Evolutionary conservation across 2,329 filamentous ascomycete species (phyloP).

Genomic region (Fusarium algeriense): DNA sequence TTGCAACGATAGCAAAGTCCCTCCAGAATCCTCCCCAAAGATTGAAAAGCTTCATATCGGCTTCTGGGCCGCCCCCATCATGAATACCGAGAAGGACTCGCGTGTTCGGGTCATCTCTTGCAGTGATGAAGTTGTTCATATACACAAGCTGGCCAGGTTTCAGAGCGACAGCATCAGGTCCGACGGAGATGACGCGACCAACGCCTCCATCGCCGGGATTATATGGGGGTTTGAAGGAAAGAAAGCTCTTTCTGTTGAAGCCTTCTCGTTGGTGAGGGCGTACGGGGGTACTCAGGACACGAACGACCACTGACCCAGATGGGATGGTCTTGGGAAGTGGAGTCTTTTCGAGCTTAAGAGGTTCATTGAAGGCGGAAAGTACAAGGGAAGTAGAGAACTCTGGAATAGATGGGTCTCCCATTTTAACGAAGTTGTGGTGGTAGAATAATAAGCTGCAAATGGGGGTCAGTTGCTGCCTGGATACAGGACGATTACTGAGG

Average conservation of each 20-base stretch:
- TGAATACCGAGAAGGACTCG: conserved; percentile 25
- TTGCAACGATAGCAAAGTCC: conserved; percentile 7
- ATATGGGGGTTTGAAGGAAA: conserved; percentile 16
- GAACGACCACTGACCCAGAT: conserved; percentile 24
- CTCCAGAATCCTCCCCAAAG: conserved; percentile 35
- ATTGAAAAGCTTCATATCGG: conserved; percentile 17
- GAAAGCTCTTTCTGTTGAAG: conserved; percentile 22
- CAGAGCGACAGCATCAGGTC: conserved; percentile 15
- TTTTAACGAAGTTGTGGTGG: background rate
- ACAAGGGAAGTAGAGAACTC: conserved; percentile 12
- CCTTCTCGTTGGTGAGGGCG: conserved; percentile 24
- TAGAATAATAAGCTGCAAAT: accelerated
- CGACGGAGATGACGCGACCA: conserved; percentile 25
- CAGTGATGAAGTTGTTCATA: conserved; percentile 21
- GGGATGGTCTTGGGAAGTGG: background rate
- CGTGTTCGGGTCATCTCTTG: conserved; percentile 24
- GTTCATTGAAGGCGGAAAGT: conserved; percentile 27
- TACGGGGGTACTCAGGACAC: conserved; percentile 25
- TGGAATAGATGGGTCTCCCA: background rate
- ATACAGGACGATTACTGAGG: background rate
- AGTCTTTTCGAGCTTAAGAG: conserved; percentile 10
- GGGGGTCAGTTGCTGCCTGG: background rate
- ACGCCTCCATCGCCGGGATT: conserved; percentile 5
- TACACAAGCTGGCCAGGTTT: conserved; percentile 32
- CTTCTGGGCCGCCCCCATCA: conserved; percentile 10